These are phyloP conservation scores for Ophiosphaerella narmari DNA, from an alignment of 2,329 filamentous ascomycete genomes.

Conservation along the genomic window DNA sequence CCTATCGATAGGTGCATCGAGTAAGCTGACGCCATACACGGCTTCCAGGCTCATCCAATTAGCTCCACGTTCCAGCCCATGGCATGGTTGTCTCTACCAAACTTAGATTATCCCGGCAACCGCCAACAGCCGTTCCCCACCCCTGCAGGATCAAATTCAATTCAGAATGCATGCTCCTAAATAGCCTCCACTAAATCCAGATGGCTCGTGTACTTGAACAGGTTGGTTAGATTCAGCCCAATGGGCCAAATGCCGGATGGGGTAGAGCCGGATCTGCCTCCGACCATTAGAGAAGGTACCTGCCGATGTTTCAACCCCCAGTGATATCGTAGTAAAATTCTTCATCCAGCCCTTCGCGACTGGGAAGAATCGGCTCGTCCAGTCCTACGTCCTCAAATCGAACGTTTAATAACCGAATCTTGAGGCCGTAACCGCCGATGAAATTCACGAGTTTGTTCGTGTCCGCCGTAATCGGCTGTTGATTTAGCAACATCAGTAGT, in stretches of 20 bases:
- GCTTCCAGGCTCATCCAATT: not conserved
- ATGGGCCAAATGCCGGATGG: constrained; percentile 3
- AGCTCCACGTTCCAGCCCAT: not conserved
- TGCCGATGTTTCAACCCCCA: constrained; percentile 24
- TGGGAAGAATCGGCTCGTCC: constrained; percentile 78
- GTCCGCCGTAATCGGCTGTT: constrained; percentile 95
- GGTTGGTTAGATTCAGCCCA: not conserved
- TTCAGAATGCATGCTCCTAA: not conserved
- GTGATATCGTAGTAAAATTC: constrained; percentile 84
- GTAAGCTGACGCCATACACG: not conserved
- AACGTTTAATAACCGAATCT: constrained; percentile 90
- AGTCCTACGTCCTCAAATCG: constrained; percentile 75
- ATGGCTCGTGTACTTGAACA: not conserved
- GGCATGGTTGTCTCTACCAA: not conserved
- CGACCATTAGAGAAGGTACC: not conserved
- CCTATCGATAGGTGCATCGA: constrained; percentile 1
- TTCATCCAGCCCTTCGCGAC: constrained; percentile 82
- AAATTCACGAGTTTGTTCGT: constrained; percentile 87
- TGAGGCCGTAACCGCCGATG: constrained; percentile 87
- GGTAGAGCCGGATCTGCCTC: not conserved
- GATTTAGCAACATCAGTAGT: constrained; percentile 89
- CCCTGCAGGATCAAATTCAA: too few species aligned
- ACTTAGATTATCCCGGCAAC: not conserved
- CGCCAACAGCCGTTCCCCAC: not conserved
- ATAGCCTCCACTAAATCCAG: not conserved